These are phyloP conservation scores for Xylaria sp. DNA, from an alignment of 2,329 filamentous ascomycete species.

Conservation along the genomic window DNA sequence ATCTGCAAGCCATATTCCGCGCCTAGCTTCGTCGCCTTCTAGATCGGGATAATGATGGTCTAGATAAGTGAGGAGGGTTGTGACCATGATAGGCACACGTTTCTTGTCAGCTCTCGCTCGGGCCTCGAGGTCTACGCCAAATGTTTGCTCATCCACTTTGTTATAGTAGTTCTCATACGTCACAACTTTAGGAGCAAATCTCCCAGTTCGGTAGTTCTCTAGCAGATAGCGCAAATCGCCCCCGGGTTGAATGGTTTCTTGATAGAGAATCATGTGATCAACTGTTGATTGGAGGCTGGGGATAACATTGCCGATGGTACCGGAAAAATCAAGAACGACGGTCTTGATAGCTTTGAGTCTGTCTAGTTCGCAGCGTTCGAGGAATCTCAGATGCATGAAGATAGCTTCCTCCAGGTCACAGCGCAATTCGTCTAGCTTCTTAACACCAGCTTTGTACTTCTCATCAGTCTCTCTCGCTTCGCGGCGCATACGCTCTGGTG, in stretches of 20 bases:
- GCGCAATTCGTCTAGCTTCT: conserved; percentile 87
- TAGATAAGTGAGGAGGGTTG: conserved; percentile 91
- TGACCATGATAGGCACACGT: conserved; percentile 91
- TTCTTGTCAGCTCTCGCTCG: conserved; percentile 94
- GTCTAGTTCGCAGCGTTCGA: conserved; percentile 97
- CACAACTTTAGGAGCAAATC: conserved; percentile 88
- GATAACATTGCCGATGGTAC: conserved; percentile 97
- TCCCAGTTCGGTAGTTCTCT: conserved; percentile 96
- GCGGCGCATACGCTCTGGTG: conserved; percentile 83
- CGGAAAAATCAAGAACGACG: conserved; percentile 96
- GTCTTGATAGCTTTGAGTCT: conserved; percentile 98
- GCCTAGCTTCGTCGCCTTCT: conserved; percentile 92
- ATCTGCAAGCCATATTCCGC: conserved; percentile 93
- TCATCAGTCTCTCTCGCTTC: conserved; percentile 93
- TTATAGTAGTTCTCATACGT: conserved; percentile 99
- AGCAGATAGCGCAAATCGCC: conserved; percentile 93
- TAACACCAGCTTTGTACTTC: conserved; percentile 87
- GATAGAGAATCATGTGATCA: conserved; percentile 98
- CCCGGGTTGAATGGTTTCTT: conserved; percentile 95
- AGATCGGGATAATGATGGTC: conserved; percentile 98
- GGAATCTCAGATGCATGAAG: conserved; percentile 90
- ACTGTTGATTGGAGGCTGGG: conserved; percentile 95
- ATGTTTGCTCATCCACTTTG: conserved; percentile 96
- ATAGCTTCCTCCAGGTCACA: conserved; percentile 98
- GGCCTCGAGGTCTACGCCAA: conserved; percentile 97